Evolutionary conservation across 306 rosid genomes (phyloP).

Genomic region (Vigna unguiculata): DNA sequence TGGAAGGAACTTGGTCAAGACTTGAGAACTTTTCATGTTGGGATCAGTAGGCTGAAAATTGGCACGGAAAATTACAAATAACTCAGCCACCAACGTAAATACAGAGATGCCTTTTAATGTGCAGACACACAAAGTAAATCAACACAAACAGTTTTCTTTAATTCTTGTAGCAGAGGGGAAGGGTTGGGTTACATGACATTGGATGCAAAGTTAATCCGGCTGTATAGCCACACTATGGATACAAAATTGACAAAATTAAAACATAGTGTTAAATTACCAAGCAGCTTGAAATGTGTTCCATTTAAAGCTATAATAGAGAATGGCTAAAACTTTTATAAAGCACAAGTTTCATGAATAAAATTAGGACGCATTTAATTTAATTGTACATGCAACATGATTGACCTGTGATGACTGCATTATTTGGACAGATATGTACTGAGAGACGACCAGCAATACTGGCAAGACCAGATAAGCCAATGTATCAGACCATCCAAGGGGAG

Average conservation of each 20-base stretch:
- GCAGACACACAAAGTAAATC: slow-evolving; percentile 31
- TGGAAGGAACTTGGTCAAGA: slow-evolving; percentile 82
- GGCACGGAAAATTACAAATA: slow-evolving; percentile 18
- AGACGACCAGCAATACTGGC: slow-evolving; percentile 78
- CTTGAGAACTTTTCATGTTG: slow-evolving; percentile 90
- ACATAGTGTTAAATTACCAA: slow-evolving; percentile 15
- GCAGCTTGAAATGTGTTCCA: slow-evolving; percentile 37
- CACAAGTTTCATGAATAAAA: slow-evolving; percentile 37
- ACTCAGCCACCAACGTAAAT: neutral
- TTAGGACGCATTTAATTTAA: slow-evolving; percentile 26
- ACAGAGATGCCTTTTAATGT: slow-evolving; percentile 7
- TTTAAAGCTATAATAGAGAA: slow-evolving; percentile 25
- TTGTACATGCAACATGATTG: slow-evolving; percentile 47
- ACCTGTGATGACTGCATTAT: slow-evolving; percentile 98
- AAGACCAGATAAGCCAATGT: slow-evolving; percentile 96
- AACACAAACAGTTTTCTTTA: slow-evolving; percentile 28
- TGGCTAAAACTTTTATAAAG: neutral
- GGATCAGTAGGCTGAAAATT: slow-evolving; percentile 81
- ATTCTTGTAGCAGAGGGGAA: slow-evolving; percentile 25
- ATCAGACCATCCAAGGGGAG: slow-evolving; percentile 99
- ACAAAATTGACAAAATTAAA: slow-evolving; percentile 35
- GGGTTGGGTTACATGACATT: slow-evolving; percentile 4
- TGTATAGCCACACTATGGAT: slow-evolving; percentile 26
- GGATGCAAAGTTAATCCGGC: slow-evolving; percentile 28
- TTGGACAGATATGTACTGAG: slow-evolving; percentile 94